Evolutionary conservation across 2,329 filamentous ascomycete species (phyloP), one percentile per base, ranked within the genome.

Genomic region (Talaromyces marneffei): DNA sequence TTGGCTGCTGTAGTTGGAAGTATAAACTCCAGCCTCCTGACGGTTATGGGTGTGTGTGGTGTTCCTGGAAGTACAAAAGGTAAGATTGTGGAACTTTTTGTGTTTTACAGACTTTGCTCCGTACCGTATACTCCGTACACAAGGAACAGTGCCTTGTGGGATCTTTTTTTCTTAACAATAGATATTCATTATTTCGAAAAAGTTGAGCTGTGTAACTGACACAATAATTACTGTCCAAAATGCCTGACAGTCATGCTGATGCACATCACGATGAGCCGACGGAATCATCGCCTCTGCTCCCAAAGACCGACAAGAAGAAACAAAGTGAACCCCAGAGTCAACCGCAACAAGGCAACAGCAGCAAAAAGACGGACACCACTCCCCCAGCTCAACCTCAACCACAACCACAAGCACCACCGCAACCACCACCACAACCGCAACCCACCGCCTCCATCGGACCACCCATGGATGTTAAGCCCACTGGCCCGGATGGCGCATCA

Each of bases 241-340:
- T 52, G 48, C 10, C 29, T 2, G 48, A 52, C 5, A 33, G 29
- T 33, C 29, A 52, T 12, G 35, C 6, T 20, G 18, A 35, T 52
- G 18, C 4, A n/a, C 48, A 52, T 33, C 3, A 20, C 2, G 56
- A 55, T 6, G 31, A 54, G 6, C 55, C 37, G 3, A 62, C 60
- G 12, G 60, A 62, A 54, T 62, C 60, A 3, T 62, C 60, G 3
- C 60, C 60, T 31, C 40, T 62, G 23, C 60, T 62, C 2, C 29
- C 60, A 9, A 62, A 55, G 23, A n/a, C 37, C 9, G 44, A 37
- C 12, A 8, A 37, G 2, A 55, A 25, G 20, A 40, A 40, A 25
- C 33, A 55, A 40, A 2, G 29, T 14, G 14, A 39, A 29, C 16
- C 20, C 12, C 9, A 27, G 20, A 29, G 29, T 16, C 35, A 58